Evolutionary conservation across 805 yeast species (phyloP), one percentile per base, ranked within the genome.

Genomic region (Ogataea paradorogensis): DNA sequence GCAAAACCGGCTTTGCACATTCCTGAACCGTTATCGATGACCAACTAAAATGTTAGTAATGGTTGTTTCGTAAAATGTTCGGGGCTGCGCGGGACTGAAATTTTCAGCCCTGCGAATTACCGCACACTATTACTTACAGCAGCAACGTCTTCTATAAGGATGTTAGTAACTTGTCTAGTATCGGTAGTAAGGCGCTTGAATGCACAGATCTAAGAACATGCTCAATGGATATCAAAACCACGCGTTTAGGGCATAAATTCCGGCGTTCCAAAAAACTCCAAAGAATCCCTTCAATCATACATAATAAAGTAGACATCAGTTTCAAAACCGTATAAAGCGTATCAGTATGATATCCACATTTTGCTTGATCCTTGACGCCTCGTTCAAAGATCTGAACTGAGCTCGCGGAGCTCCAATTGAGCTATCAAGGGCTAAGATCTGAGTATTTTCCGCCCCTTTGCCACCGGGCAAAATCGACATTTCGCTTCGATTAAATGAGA

Each of bases 1-100:
- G 99, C 98, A 70, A 90, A 93, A 75, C 99, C 99, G 91, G 99
- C 99, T 73, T 93, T 93, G 84, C 99, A 93, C 98, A 93, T 93
- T 82, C 99, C 99, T 67, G 99, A 93, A 78, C 99, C 99, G 77
- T 91, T 91, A 73, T 91, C 99, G 76, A 91, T 91, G 76, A 91
- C 98, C 71, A 78, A 70, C 63, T 58, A 43, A 46, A 47, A 21
- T 46, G 55, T 47, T 47, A 54, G 55, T 47, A 52, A 46, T 32
- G 35, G 15, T 35, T 18, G n/a, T 21, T 10, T 46, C 20, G 20
- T 13, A 16, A 18, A 18, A 23, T 22, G 9, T 14, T n/a, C 21
- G 27, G 25, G 34, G 6, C 25, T 30, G 22, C 33, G 11, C 11
- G 35, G 32, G 29, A 15, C 38, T 25, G 26, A 34, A 32, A 33